These are phyloP conservation scores for Exophiala phaeomuriformis DNA, from an alignment of 2,329 filamentous ascomycete species.

Conservation along the genomic window DNA sequence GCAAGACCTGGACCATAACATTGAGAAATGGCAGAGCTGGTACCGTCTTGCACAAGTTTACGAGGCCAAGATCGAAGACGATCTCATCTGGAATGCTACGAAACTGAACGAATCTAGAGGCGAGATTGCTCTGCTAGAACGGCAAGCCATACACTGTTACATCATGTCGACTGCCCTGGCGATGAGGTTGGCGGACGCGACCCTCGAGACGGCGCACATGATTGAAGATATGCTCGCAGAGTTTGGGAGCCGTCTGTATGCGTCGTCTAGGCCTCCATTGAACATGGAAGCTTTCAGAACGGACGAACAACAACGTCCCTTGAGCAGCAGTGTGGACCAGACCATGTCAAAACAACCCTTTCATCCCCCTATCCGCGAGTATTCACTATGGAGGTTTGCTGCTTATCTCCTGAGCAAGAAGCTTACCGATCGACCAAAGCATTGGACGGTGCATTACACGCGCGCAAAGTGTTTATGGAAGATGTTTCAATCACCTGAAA, in stretches of 20 bases:
- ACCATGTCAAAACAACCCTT: constrained; percentile 54
- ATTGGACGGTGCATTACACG: constrained; percentile 63
- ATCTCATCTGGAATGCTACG: constrained; percentile 79
- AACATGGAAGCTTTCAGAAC: constrained; percentile 59
- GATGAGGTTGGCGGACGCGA: constrained; percentile 49
- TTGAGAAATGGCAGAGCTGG: constrained; percentile 83
- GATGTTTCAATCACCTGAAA: constrained; percentile 47
- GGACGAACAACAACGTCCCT: constrained; percentile 55
- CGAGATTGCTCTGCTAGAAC: constrained; percentile 68
- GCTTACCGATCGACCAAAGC: constrained; percentile 50
- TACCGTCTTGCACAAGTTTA: constrained; percentile 80
- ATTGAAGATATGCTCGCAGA: constrained; percentile 61
- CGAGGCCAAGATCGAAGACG: constrained; percentile 80
- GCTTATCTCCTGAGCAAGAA: constrained; percentile 54
- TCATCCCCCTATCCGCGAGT: constrained; percentile 47
- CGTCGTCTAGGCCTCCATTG: constrained; percentile 61
- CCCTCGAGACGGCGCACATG: constrained; percentile 47
- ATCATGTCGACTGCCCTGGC: constrained; percentile 60
- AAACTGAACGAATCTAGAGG: constrained; percentile 78
- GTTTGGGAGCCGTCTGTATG: constrained; percentile 62
- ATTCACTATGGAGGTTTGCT: constrained; percentile 59
- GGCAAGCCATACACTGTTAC: constrained; percentile 76
- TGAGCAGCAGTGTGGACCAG: constrained; percentile 46
- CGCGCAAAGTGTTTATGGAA: constrained; percentile 67
- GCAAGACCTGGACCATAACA: constrained; percentile 74